Base-by-base conservation (phyloP, 2,329 filamentous ascomycete species). In the Diaporthe humulicola region DNA sequence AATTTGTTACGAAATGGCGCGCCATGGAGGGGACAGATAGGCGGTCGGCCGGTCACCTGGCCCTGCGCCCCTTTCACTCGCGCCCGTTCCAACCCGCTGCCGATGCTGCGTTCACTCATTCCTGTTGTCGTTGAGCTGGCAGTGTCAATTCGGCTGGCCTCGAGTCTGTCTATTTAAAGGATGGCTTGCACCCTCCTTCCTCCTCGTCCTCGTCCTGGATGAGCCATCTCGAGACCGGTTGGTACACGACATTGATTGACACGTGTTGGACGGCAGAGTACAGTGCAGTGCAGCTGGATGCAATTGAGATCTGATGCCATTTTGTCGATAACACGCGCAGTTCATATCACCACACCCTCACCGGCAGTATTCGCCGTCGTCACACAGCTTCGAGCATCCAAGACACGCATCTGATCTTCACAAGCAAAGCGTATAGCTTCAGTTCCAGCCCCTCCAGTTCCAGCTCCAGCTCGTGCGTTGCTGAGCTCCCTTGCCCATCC, bases 1-100 rank as follows among this genome's bases (percentile, higher is more conserved):
- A 72, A 72, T 72, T 56, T 54, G 58, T 72, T 72, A 61, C 70
- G 58, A 72, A 64, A 72, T 45, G 33, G 70, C 33, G 57, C 57
- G 64, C 42, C 28, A 25, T 25, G 6, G 61, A 50, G 30, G n/a
- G 64, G 64, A 54, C 64, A 69, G 64, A 69, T 69, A 69, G 64
- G 64, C 64, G 64, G 64, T 66, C 61, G 60, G 28, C 28, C 40
- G 60, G 60, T 52, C 64, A 54, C n/a, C 45, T 54, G 64, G 60
- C 42, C 40, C 64, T 54, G 64, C 64, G 64, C 64, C 64, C 64
- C 64, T 40, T 54, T 69, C 22, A 22, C 61, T 45, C 22, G 56
- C 33, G 40, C 40, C 60, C 60, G 60, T 64, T 22, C 25, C 60
- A 48, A 48, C 30, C 64, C 45, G 42, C 12, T 69, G 45, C 48